phyloP scores from a whole-genome alignment of 208 protist genomes.

The Crithidia fasciculata region DNA sequence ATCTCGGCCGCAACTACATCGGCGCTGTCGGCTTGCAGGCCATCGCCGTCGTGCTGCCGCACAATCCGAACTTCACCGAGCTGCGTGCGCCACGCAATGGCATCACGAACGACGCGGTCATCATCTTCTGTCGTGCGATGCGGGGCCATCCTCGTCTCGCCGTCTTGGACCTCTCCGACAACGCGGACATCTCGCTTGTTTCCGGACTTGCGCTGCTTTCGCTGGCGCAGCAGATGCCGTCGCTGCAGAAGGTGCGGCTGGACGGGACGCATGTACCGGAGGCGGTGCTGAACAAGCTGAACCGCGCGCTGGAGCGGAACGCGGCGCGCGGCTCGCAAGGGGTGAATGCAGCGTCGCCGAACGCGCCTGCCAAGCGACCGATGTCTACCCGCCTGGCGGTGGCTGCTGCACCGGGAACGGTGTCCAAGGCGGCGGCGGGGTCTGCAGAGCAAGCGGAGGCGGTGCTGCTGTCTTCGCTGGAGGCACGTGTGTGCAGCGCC shows the following conservation, averaged over 20 bases:
- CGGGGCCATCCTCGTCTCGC: conserved; percentile 46
- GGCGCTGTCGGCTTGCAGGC: conserved; percentile 78
- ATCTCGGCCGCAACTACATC: conserved; percentile 78
- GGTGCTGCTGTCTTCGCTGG: conserved; percentile 9
- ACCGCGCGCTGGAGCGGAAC: conserved; percentile 46
- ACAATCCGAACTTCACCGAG: conserved; percentile 58
- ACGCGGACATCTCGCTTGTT: conserved; percentile 69
- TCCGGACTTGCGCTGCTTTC: conserved; percentile 75
- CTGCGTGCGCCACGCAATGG: conserved; percentile 67
- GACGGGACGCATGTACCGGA: conserved; percentile 69
- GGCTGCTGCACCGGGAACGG: neutral
- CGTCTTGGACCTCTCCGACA: conserved; percentile 73
- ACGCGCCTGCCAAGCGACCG: too few relatives aligned
- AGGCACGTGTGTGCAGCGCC: conserved; percentile 10
- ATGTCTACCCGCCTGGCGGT: too few relatives aligned
- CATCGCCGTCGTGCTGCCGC: conserved; percentile 65
- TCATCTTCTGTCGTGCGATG: conserved; percentile 81
- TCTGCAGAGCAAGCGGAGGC: neutral
- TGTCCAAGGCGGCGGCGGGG: neutral
- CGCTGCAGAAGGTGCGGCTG: conserved; percentile 43
- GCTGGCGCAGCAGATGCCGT: conserved; percentile 54
- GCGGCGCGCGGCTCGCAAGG: neutral
- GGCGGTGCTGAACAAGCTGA: conserved; percentile 60
- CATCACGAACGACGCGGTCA: conserved; percentile 82
- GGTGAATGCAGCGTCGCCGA: too few relatives aligned